Percentiles rank a stretch among this genome's conserved stretches.
Evolutionary conservation across 345 rosid genomes (phyloP).

Genomic region (Odontarrhena argentea): DNA sequence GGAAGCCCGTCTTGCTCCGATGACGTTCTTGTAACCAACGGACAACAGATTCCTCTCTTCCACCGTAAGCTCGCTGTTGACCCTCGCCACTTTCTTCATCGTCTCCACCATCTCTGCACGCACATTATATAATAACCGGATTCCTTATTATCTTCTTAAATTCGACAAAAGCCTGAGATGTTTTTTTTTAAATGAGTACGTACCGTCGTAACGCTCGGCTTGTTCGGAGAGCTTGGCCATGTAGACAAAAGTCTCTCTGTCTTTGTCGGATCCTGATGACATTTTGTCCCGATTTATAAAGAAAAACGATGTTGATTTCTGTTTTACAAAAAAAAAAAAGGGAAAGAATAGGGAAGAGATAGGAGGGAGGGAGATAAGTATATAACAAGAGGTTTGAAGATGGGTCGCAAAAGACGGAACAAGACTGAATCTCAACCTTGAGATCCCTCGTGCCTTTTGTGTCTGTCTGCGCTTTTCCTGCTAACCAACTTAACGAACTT

Average conservation of each 20-base stretch:
- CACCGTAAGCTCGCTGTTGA: constrained; percentile 81
- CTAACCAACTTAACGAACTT: constrained; percentile 34
- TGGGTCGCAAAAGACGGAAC: constrained; percentile 43
- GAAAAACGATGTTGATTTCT: neutral
- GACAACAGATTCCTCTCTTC: constrained; percentile 98
- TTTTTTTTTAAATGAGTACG: neutral
- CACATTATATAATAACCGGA: neutral
- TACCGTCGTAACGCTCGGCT: constrained; percentile 95
- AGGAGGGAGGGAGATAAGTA: constrained; percentile 9
- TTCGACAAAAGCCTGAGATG: neutral
- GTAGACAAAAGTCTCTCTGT: constrained; percentile 79
- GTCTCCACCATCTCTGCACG: constrained; percentile 94
- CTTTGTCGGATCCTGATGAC: constrained; percentile 68
- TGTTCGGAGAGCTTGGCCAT: constrained; percentile 95
- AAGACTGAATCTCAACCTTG: constrained; percentile 70
- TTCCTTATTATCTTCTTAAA: neutral
- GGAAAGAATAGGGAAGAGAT: constrained; percentile 18
- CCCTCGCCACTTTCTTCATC: constrained; percentile 84
- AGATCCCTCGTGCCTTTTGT: constrained; percentile 30
- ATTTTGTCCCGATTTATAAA: constrained; percentile 29
- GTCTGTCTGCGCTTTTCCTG: constrained; percentile 21
- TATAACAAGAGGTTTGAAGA: constrained; percentile 36
- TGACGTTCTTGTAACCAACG: constrained; percentile 88
- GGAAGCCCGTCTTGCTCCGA: constrained; percentile 90
- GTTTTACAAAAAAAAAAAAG: neutral